These are phyloP conservation scores for Smallanthus sonchifolius DNA, from an alignment of 129 eudicot genomes.

Conservation along the genomic window DNA sequence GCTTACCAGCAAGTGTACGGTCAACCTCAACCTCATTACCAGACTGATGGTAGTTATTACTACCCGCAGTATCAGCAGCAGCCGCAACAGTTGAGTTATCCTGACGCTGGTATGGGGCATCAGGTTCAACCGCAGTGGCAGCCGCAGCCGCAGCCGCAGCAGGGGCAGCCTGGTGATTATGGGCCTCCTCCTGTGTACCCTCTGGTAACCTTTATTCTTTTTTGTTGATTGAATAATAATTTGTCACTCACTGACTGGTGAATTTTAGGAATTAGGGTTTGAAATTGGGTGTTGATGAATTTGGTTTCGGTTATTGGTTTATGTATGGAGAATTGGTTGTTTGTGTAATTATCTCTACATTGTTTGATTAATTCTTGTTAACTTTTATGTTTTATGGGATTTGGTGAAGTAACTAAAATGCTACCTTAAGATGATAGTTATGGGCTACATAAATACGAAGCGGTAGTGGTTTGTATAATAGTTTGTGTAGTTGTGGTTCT, in stretches of 20 bases:
- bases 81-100: slow-evolving; percentile 23
- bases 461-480: neutral
- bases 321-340: neutral
- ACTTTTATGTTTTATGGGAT: neutral
- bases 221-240: neutral
- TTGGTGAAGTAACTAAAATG: neutral
- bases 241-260: neutral
- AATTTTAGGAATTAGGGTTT: slow-evolving; percentile 7
- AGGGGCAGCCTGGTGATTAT: slow-evolving; percentile 23
- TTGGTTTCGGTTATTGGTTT: neutral
- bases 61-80: slow-evolving; percentile 19
- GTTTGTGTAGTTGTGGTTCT: neutral
- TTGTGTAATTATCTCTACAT: neutral
- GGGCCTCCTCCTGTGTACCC: slow-evolving; percentile 17
- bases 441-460: neutral
- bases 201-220: neutral
- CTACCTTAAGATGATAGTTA: neutral
- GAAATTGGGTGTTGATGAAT: neutral
- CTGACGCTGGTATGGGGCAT: slow-evolving; percentile 24
- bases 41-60: slow-evolving; percentile 21
- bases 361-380: neutral
- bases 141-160: slow-evolving; percentile 29
- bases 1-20: slow-evolving; percentile 6
- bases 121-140: slow-evolving; percentile 25
- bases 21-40: slow-evolving; percentile 20